Conservation (phyloP, 1,284 basidiomycete genomes). For the Leucoagaricus sp. region DNA sequence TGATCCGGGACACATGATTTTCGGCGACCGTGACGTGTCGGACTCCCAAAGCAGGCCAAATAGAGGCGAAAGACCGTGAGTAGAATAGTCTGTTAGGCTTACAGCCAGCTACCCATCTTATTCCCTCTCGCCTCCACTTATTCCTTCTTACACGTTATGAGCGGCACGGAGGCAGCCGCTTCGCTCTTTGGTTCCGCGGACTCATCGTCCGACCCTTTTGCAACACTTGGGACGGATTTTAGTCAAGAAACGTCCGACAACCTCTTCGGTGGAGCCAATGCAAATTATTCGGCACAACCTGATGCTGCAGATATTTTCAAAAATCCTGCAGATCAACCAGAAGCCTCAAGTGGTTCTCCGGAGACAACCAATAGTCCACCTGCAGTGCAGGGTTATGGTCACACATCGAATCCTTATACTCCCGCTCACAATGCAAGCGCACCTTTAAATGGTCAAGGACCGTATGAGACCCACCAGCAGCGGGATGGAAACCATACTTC, state of each 20-base stretch:
- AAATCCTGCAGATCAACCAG: background rate
- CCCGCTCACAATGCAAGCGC: background rate
- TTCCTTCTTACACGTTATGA: conserved; percentile 41
- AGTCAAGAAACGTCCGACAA: conserved; percentile 24
- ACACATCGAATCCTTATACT: background rate
- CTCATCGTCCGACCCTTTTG: conserved; percentile 63
- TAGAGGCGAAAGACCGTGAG: conserved; percentile 19
- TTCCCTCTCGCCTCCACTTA: background rate
- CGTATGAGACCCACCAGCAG: background rate
- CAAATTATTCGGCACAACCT: conserved; percentile 8
- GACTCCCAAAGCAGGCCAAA: conserved; percentile 36
- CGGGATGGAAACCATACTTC: conserved; percentile 1
- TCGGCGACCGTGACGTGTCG: conserved; percentile 35
- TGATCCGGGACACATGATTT: conserved; percentile 13
- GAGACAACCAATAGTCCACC: background rate
- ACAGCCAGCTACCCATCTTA: background rate
- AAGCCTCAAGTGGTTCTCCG: conserved; percentile 13
- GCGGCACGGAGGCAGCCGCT: conserved; percentile 72
- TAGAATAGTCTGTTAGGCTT: background rate
- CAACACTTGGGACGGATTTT: conserved; percentile 47
- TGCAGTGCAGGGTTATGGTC: background rate
- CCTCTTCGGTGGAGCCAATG: conserved; percentile 22
- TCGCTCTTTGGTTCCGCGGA: conserved; percentile 72
- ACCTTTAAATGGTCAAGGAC: background rate
- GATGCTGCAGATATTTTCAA: conserved; percentile 2